Evolutionary conservation across 495 filamentous ascomycete species (phyloP), one percentile per base, ranked within the genome.

Genomic region (Paragyromitra xinjiangensis): DNA sequence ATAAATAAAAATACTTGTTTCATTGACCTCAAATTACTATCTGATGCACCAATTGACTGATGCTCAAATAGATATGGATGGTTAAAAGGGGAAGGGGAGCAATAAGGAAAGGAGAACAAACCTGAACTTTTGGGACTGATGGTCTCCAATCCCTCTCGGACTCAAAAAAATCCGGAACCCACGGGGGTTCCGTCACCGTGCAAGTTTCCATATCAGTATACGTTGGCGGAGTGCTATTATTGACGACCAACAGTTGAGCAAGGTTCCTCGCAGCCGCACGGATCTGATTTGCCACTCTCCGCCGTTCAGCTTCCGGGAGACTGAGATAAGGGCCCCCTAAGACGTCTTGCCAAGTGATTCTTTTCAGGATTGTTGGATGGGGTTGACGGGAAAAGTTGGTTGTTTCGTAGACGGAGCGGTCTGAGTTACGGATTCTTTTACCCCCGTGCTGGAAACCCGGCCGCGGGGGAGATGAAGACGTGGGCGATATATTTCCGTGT

Each of bases 61-160:
- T 48, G 3, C 55, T 42, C 50, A 68, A n/a, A 64, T 61, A 39
- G 58, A 34, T 61, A 34, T 61, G 29, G 29, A 61, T 61, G 58
- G 58, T 29, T 34, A 39, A 12, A 9, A 11, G 14, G 19, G 16
- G 58, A 24, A 37, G 37, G 24, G 26, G 7, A 19, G 1, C 24
- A 39, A 59, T 34, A 1, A 61, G 14, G 24, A 34, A 45, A 37
- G 53, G 34, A 34, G 42, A 37, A 22, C 70, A 44, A 73, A 73
- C 70, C 70, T 73, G 45, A 42, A 67, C 39, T 67, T 73, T 73
- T 39, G 70, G 48, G 22, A 73, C 22, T 1, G 70, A 66, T 55
- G 70, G 70, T n/a, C 62, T 73, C 70, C 70, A 73, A 44, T 73
- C 70, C 14, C 70, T 73, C 61, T 73, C 70, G 0, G 70, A 73